phyloP scores from a whole-genome alignment of 495 filamentous ascomycete species.

The Chaetomium tenue region DNA sequence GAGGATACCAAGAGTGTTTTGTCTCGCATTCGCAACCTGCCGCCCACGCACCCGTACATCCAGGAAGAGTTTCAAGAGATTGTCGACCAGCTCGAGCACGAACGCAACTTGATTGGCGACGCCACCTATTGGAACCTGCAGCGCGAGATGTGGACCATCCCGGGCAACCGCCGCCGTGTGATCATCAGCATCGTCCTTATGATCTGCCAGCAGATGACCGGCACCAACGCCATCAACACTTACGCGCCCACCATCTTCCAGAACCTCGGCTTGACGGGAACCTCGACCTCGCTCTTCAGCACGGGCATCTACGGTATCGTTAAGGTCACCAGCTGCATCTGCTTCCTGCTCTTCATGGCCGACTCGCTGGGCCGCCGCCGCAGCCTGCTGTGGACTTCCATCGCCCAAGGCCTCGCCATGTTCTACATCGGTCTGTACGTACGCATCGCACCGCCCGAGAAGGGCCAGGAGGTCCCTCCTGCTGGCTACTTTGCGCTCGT shows the following conservation, averaged over 20 bases:
- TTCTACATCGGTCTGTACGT: slow-evolving; percentile 80
- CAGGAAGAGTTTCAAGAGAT: slow-evolving; percentile 67
- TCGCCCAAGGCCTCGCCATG: slow-evolving; percentile 69
- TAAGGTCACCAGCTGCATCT: slow-evolving; percentile 42
- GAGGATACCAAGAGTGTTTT: slow-evolving; percentile 61
- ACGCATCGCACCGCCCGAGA: slow-evolving; percentile 62
- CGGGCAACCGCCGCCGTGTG: slow-evolving; percentile 53
- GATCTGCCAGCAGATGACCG: slow-evolving; percentile 48
- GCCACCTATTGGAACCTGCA: slow-evolving; percentile 62
- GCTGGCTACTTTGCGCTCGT: slow-evolving; percentile 65
- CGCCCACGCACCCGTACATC: slow-evolving; percentile 61
- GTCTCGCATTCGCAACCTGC: slow-evolving; percentile 54
- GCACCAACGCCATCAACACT: slow-evolving; percentile 52
- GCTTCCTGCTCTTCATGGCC: slow-evolving; percentile 57
- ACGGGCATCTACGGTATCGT: slow-evolving; percentile 55
- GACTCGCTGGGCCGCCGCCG: slow-evolving; percentile 63
- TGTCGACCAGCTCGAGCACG: slow-evolving; percentile 64
- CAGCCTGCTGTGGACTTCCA: slow-evolving; percentile 70
- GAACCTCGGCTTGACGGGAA: slow-evolving; percentile 48
- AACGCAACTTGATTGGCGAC: slow-evolving; percentile 61
- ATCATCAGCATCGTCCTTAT: slow-evolving; percentile 45
- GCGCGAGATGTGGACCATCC: slow-evolving; percentile 69
- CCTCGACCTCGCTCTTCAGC: slow-evolving; percentile 46
- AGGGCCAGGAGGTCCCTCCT: slow-evolving; percentile 40
- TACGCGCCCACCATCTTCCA: slow-evolving; percentile 54